Evolutionary conservation across 257 asterid genomes (phyloP).

Genomic region (Penstemon newberryi): DNA sequence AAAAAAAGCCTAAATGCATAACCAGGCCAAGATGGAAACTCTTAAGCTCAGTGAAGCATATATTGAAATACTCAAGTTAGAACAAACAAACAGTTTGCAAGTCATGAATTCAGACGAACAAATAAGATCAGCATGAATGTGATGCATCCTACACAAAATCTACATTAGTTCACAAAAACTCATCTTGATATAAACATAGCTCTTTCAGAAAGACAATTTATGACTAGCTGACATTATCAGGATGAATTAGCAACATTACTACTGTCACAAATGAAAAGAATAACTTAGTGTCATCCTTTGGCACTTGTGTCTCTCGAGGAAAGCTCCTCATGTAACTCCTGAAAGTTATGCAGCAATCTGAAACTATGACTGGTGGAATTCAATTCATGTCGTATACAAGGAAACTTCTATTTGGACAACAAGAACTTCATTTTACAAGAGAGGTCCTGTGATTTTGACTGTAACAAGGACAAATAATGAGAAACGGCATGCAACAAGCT

Average conservation of each 20-base stretch:
- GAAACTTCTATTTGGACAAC: background rate
- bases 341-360: conserved; percentile 4
- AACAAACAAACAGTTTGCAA: conserved; percentile 4
- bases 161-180: too few species aligned
- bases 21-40: conserved; percentile 16
- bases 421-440: background rate
- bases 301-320: conserved; percentile 1
- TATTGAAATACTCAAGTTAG: background rate
- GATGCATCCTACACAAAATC: too few species aligned
- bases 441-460: background rate
- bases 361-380: background rate
- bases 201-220: background rate
- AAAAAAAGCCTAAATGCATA: conserved; percentile 17
- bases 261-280: too few species aligned
- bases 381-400: conserved; percentile 12
- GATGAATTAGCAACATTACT: too few species aligned
- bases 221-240: background rate
- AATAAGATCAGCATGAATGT: background rate
- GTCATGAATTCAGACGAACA: background rate
- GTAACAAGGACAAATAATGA: conserved; percentile 16
- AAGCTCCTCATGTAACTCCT: background rate
- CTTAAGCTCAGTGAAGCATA: conserved; percentile 14
- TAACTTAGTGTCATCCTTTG: background rate
- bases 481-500: background rate
- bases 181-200: too few species aligned